Evolutionary conservation across 768 basidiomycete genomes (phyloP), one percentile per base, ranked within the genome.

Genomic region (Kwoniella shandongensis): DNA sequence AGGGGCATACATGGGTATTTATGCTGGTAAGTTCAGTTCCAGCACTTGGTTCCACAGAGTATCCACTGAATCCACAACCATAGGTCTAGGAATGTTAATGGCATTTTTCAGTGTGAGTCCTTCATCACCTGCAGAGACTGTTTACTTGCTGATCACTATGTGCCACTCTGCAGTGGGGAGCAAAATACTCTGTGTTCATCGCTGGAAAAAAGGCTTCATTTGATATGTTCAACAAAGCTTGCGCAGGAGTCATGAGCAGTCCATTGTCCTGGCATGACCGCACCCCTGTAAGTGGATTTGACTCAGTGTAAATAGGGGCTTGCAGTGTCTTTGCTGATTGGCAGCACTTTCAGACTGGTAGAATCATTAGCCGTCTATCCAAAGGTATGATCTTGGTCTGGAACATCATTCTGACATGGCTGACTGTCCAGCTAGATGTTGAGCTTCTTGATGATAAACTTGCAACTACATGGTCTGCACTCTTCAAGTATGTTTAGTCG

Each of bases 241-340:
- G 88, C 10, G 66, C 57, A 5, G 79, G 79, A 7, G 84, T 88
- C 5, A 66, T 89, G 51, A 76, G 81, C 2, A 85, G 85, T 6
- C 84, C 86, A 0, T 70, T 80, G 0, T 81, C 84, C 1, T 88
- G 88, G 78, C 88, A 87, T 67, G 88, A 88, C 69, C 85, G 84
- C 0, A 88, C 86, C 0, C 61, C 60, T 18, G 61, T 63, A 50
- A 59, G 54, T 62, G n/a, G 13, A 1, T 13, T 13, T 22, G 25
- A 13, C 20, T 38, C 32, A 7, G 27, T 51, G 23, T 12, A n/a
- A 49, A 5, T 1, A 35, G n/a, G 26, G 25, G 44, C 22, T 15
- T 45, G 22, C 15, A 15, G n/a, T n/a, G n/a, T 12, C 27, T 7
- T 25, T 44, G 15, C 13, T 44, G 10, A 41, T 36, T 32, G 13